Evolutionary conservation across 1,284 basidiomycete genomes (phyloP), one percentile per base, ranked within the genome.

Genomic region (Apiotrichum laibachii): DNA sequence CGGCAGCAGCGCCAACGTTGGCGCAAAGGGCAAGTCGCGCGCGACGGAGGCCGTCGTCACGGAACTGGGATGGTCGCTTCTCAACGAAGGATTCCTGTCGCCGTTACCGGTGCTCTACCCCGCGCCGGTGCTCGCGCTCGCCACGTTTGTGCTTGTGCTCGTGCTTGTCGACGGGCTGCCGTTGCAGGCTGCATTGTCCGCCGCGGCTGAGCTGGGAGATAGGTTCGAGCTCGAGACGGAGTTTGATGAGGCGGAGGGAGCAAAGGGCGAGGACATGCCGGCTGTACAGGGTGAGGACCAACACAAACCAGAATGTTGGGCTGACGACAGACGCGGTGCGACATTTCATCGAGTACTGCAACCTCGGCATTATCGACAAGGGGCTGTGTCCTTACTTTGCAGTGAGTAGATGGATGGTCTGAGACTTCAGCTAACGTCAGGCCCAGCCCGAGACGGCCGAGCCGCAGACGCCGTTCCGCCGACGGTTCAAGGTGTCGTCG

Each of bases 51-150:
- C 15, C 6, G 52, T 61, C 13, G 56, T 67, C 19, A 59, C 31
- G 11, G 68, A 59, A 53, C 19, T 71, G 5, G 67, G 64, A 7
- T 75, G 71, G 71, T 50, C 63, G 4, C 42, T 75, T 19, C 48
- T 71, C 48, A 69, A 65, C 49, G 69, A 72, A 53, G 63, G 64
- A 55, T 55, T 56, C 9, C 55, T 65, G 19, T 56, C 71, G 9
- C 73, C 73, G 4, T 46, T 75, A 1, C 34, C 60, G 6, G 57
- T 75, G 15, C 56, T 73, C 7, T 62, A 68, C 52, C 63, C 67
- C 3, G 60, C 71, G 2, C 47, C 57, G 2, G 61, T 70, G 31
- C 56, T 71, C 12, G 69, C 73, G 1, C 67, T 71, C 46, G 52
- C 66, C 1, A 50, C 62, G 0, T 65, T 74, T 34, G 59, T 56